Percentiles rank a stretch among this genome's conserved stretches.
These are phyloP conservation scores for Kwoniella europaea DNA, from an alignment of 768 basidiomycete species.

Conservation along the genomic window DNA sequence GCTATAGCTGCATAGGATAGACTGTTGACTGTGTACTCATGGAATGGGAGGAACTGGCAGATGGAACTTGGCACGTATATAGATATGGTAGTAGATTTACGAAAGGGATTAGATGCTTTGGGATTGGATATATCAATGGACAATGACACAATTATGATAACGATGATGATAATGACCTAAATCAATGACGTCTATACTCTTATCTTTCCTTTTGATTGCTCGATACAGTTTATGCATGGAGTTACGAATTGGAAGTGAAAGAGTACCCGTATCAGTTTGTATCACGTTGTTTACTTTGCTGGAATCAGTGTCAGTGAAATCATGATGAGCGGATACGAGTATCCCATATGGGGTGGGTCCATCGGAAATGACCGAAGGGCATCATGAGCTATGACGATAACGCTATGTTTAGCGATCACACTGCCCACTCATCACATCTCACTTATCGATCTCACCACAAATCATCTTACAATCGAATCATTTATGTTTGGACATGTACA, in stretches of 20 bases:
- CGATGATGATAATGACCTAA: constrained; percentile 2
- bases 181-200: neutral
- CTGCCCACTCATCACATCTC: neutral
- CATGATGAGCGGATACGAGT: no score
- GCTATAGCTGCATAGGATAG: neutral
- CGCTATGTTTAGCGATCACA: neutral
- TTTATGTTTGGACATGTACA: neutral
- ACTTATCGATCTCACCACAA: constrained; percentile 5
- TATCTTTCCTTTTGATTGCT: neutral
- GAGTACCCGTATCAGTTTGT: neutral
- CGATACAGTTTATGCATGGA: neutral
- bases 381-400: constrained; percentile 4
- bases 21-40: no score
- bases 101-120: neutral
- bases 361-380: constrained; percentile 12
- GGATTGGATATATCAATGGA: neutral
- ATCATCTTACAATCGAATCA: neutral
- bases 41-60: no score
- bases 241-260: neutral
- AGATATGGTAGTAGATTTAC: neutral
- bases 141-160: neutral
- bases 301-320: neutral
- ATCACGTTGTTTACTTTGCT: neutral
- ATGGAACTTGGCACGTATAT: neutral
- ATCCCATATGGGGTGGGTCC: no score